Conservation (phyloP, 2,329 filamentous ascomycete genomes). For the Amauroascus niger region DNA sequence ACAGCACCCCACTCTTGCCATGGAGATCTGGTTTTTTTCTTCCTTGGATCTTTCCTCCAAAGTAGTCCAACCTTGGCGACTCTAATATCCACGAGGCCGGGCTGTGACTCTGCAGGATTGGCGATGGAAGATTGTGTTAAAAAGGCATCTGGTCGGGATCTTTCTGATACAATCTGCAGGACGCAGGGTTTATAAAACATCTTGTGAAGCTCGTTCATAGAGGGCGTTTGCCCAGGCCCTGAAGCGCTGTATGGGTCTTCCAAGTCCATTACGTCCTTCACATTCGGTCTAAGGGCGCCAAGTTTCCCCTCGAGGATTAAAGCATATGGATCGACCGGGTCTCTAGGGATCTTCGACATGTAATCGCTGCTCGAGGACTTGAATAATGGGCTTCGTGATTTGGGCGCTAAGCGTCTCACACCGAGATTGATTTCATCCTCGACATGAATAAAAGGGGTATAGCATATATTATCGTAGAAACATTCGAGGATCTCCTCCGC, state of each 20-base stretch:
- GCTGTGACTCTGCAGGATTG: constrained; percentile 77
- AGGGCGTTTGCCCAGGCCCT: constrained; percentile 63
- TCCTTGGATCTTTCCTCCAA: constrained; percentile 90
- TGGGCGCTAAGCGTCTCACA: constrained; percentile 61
- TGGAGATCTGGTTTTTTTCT: constrained; percentile 84
- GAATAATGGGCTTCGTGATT: constrained; percentile 61
- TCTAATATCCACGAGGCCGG: constrained; percentile 92
- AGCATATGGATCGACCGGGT: constrained; percentile 90
- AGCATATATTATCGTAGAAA: constrained; percentile 97
- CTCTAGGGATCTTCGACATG: constrained; percentile 56
- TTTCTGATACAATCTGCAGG: constrained; percentile 86
- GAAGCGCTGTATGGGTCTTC: constrained; percentile 88
- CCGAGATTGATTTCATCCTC: constrained; percentile 73
- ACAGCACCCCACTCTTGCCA: constrained; percentile 99
- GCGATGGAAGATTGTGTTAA: constrained; percentile 76
- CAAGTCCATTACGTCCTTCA: constrained; percentile 84
- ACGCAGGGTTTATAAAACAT: constrained; percentile 87
- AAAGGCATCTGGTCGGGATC: constrained; percentile 90
- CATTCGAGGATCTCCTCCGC: constrained; percentile 87
- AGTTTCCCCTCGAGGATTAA: constrained; percentile 85
- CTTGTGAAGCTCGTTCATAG: constrained; percentile 71
- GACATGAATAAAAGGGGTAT: constrained; percentile 95
- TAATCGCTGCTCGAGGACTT: constrained; percentile 56
- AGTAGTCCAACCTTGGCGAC: constrained; percentile 90
- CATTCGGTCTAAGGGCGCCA: constrained; percentile 68